A percentile compares a stretch with the other conserved stretches of the same genome.
Conservation (phyloP, 495 filamentous ascomycete species). For the Astrothelium macrocarpum region DNA sequence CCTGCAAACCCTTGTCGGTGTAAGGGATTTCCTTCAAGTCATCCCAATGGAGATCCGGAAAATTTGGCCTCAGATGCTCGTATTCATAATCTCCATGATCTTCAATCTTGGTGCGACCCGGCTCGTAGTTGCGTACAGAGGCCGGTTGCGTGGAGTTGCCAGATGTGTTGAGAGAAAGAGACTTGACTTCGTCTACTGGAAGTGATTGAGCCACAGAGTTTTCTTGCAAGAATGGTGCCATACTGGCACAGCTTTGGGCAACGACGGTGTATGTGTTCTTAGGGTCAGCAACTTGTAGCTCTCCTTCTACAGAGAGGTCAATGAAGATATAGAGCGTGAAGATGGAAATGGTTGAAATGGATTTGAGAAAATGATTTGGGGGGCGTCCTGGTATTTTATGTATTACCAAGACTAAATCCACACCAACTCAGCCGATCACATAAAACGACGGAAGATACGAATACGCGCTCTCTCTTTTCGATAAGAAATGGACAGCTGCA, state of each 20-base stretch:
- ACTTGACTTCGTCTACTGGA: constrained; percentile 4
- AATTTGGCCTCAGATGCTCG: constrained; percentile 46
- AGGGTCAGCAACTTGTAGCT: neutral
- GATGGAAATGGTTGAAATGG: neutral
- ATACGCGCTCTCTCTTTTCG: neutral
- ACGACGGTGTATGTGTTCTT: neutral
- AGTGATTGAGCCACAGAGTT: neutral
- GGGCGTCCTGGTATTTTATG: neutral
- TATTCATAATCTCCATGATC: constrained; percentile 44
- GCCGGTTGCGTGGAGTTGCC: constrained; percentile 6
- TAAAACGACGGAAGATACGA: neutral
- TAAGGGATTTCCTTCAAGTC: constrained; percentile 43
- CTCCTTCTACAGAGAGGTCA: neutral
- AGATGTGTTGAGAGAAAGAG: neutral
- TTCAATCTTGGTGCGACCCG: constrained; percentile 40
- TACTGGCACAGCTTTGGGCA: neutral
- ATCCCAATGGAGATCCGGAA: constrained; percentile 48
- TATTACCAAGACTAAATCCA: neutral
- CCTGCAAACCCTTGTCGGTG: constrained; percentile 45
- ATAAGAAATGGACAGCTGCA: neutral
- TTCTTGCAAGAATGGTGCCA: constrained; percentile 8
- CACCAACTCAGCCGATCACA: neutral
- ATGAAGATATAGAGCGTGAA: neutral
- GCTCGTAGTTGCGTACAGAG: constrained; percentile 21
- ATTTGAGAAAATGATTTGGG: neutral